Evolutionary conservation across 2,329 filamentous ascomycete species (phyloP).

Genomic region (Penicillium sp.): DNA sequence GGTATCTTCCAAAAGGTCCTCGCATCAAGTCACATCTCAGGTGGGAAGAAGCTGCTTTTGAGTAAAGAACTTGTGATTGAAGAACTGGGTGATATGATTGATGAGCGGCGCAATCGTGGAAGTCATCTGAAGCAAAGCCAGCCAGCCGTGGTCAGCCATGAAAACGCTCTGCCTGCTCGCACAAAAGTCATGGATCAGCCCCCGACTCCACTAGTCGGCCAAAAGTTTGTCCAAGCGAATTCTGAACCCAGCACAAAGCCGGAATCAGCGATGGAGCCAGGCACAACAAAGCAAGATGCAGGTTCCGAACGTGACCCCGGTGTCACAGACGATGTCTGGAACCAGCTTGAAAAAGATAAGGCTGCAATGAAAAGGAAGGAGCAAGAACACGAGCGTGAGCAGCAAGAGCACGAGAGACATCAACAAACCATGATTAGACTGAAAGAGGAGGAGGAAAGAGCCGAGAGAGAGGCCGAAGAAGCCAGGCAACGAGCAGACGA

Average conservation of each 20-base stretch:
- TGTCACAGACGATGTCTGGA: conserved; percentile 28
- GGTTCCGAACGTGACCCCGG: conserved; percentile 19
- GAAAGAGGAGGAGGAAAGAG: conserved; percentile 1
- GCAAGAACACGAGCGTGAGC: not conserved
- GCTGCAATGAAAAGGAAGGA: not conserved
- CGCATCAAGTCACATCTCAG: conserved; percentile 11
- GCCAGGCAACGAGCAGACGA: conserved; percentile 8
- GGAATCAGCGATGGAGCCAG: not conserved
- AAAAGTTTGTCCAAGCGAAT: not conserved
- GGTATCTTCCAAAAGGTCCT: conserved; percentile 47
- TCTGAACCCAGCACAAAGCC: not conserved
- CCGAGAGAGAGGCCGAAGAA: not conserved
- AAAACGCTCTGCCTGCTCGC: not conserved
- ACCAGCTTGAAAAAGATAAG: conserved; percentile 21
- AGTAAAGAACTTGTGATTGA: conserved; percentile 11
- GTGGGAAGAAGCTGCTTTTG: not conserved
- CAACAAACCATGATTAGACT: not conserved
- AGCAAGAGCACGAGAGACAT: not conserved
- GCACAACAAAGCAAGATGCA: not conserved
- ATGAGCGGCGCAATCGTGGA: conserved; percentile 12
- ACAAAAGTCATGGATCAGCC: not conserved
- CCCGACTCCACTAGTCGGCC: not conserved
- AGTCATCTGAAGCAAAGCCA: not conserved
- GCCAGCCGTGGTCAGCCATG: not conserved
- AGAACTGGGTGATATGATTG: conserved; percentile 18